phyloP scores from a whole-genome alignment of 2,329 filamentous ascomycete genomes.

The Colletotrichum echinochloae region DNA sequence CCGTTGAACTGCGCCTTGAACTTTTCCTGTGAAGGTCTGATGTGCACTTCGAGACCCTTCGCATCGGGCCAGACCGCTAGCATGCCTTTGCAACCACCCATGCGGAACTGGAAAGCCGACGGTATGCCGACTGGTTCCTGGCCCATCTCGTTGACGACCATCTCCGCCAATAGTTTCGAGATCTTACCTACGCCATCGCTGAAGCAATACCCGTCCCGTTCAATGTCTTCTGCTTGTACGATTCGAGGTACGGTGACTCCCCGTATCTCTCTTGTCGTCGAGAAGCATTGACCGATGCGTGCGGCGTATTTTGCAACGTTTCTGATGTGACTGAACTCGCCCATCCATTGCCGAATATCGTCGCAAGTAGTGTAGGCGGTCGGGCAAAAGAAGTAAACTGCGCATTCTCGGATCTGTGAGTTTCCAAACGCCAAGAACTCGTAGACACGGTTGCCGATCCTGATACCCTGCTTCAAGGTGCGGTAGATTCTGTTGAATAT shows the following conservation, averaged over 20 bases:
- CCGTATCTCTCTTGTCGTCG: constrained; percentile 83
- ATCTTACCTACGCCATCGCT: constrained; percentile 95
- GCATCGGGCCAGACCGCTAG: constrained; percentile 80
- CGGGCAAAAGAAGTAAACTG: constrained; percentile 91
- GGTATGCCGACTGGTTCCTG: constrained; percentile 69
- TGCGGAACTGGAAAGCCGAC: constrained; percentile 90
- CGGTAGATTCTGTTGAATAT: constrained; percentile 80
- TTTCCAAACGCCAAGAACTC: constrained; percentile 95
- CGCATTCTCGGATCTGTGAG: constrained; percentile 92
- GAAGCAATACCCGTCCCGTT: constrained; percentile 77
- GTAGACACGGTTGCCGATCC: constrained; percentile 83
- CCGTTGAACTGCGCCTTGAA: constrained; percentile 78
- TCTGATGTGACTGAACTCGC: constrained; percentile 82
- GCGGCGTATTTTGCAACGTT: constrained; percentile 92
- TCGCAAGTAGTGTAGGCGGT: constrained; percentile 75
- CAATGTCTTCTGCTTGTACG: constrained; percentile 76
- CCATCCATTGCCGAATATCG: constrained; percentile 88
- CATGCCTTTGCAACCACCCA: constrained; percentile 93
- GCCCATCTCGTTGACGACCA: constrained; percentile 78
- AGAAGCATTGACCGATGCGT: constrained; percentile 93
- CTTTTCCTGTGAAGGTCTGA: constrained; percentile 89
- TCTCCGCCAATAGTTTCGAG: constrained; percentile 79
- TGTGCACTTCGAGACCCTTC: constrained; percentile 75
- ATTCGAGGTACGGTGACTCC: constrained; percentile 70
- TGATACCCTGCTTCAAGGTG: constrained; percentile 81